A percentile compares a stretch with the other conserved stretches of the same genome.
Evolutionary conservation across 768 basidiomycete species (phyloP).

Genomic region (Pleurotus cornucopiae): DNA sequence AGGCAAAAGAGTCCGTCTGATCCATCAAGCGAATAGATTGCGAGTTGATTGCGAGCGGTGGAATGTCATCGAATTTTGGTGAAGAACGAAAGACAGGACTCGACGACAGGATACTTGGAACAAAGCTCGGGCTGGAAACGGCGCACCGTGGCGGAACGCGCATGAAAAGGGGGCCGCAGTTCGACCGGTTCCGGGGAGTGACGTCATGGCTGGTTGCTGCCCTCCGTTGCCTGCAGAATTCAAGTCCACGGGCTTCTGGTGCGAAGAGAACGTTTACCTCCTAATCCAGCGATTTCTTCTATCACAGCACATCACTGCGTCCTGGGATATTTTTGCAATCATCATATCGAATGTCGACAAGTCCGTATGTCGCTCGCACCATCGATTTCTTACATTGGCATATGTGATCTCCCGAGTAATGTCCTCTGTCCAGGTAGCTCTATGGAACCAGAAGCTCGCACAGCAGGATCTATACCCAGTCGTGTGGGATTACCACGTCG

Average conservation of each 20-base stretch:
- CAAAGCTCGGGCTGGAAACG: too few relatives aligned
- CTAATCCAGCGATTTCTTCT: slow-evolving; percentile 41
- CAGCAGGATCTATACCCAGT: slow-evolving; percentile 31
- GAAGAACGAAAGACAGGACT: too few relatives aligned
- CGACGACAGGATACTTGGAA: too few relatives aligned
- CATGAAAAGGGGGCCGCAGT: too few relatives aligned
- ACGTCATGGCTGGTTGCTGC: slow-evolving; percentile 11
- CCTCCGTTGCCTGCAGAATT: slow-evolving; percentile 32
- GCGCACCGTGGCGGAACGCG: too few relatives aligned
- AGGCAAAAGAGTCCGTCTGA: too few relatives aligned
- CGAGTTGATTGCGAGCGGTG: too few relatives aligned
- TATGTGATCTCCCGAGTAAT: not conserved
- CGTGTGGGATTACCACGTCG: slow-evolving; percentile 76
- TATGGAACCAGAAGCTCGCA: slow-evolving; percentile 57
- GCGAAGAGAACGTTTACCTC: slow-evolving; percentile 73
- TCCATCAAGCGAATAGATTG: too few relatives aligned
- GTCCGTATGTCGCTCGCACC: slow-evolving; percentile 37
- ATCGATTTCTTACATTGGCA: not conserved
- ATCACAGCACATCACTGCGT: slow-evolving; percentile 18
- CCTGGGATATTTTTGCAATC: slow-evolving; percentile 51
- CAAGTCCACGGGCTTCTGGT: slow-evolving; percentile 58
- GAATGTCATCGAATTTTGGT: too few relatives aligned
- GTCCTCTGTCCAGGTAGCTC: slow-evolving; percentile 42
- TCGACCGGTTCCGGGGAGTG: not conserved
- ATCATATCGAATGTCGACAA: slow-evolving; percentile 64